Evolutionary conservation across 2,329 filamentous ascomycete genomes (phyloP).

Genomic region (Gnomoniopsis smithogilvyi): DNA sequence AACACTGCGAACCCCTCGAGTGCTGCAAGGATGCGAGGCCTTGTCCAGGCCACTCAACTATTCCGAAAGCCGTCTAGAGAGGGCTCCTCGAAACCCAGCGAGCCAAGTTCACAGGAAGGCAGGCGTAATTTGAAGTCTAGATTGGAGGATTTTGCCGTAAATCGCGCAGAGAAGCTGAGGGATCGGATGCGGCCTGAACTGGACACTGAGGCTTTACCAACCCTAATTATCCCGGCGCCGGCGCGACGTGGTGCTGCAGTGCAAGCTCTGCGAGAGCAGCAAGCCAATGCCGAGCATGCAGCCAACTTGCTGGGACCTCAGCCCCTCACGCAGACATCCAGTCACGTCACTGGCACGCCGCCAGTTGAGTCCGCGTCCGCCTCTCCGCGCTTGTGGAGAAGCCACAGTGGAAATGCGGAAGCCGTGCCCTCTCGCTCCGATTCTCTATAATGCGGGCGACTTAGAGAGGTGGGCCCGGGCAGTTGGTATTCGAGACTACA

Average conservation of each 20-base stretch:
- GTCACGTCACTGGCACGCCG: not conserved
- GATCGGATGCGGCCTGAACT: constrained; percentile 53
- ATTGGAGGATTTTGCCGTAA: constrained; percentile 59
- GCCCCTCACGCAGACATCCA: not conserved
- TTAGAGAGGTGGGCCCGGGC: not conserved
- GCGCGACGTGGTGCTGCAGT: constrained; percentile 54
- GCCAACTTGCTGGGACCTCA: constrained; percentile 4
- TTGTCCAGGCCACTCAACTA: constrained; percentile 28
- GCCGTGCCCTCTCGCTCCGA: constrained; percentile 1
- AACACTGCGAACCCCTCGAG: not conserved
- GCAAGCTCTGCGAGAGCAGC: constrained; percentile 55
- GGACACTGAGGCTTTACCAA: constrained; percentile 53
- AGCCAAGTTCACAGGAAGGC: constrained; percentile 18
- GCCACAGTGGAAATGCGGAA: constrained; percentile 3
- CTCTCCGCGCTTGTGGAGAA: constrained; percentile 14
- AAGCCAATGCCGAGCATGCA: constrained; percentile 28
- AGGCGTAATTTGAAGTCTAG: constrained; percentile 55
- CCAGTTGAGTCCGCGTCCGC: constrained; percentile 1
- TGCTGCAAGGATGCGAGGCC: constrained; percentile 25
- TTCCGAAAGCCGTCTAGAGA: constrained; percentile 22
- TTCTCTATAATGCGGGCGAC: not conserved
- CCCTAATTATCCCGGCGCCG: constrained; percentile 60
- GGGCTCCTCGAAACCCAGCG: not conserved
- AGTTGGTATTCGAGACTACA: not conserved
- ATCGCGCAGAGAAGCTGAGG: constrained; percentile 57